These are phyloP conservation scores for Sporisorium scitamineum DNA, from an alignment of 1,284 basidiomycete genomes.

Conservation along the genomic window DNA sequence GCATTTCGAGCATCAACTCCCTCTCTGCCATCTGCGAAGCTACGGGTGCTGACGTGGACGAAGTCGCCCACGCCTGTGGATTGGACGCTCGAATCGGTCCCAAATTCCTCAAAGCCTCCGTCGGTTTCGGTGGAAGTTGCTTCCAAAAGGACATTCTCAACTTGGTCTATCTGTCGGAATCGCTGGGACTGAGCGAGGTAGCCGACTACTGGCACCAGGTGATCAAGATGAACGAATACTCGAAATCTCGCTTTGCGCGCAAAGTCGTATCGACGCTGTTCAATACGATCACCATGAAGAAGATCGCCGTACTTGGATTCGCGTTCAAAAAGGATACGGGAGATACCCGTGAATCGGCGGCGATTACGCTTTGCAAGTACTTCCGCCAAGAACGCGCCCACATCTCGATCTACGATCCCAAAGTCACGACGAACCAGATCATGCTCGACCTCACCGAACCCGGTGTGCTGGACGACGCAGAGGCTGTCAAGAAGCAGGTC, in stretches of 20 bases:
- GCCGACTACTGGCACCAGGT: constrained; percentile 87
- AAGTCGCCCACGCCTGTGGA: constrained; percentile 94
- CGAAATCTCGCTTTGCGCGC: constrained; percentile 68
- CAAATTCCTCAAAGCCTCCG: constrained; percentile 93
- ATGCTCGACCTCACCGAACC: constrained; percentile 73
- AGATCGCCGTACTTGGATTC: constrained; percentile 94
- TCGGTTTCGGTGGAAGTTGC: constrained; percentile 98
- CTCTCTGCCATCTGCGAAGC: constrained; percentile 99
- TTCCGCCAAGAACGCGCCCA: constrained; percentile 90
- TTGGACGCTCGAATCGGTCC: constrained; percentile 91
- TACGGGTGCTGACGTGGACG: constrained; percentile 98
- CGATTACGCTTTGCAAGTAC: constrained; percentile 92
- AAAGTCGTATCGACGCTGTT: constrained; percentile 79
- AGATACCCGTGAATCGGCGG: constrained; percentile 85
- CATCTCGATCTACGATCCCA: constrained; percentile 91
- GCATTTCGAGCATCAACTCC: constrained; percentile 97
- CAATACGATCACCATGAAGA: constrained; percentile 97
- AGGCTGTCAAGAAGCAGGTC: constrained; percentile 85
- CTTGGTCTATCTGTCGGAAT: constrained; percentile 91
- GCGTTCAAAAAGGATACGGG: constrained; percentile 69
- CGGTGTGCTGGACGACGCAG: constrained; percentile 72
- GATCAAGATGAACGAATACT: constrained; percentile 68
- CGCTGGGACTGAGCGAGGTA: constrained; percentile 93
- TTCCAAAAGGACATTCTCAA: constrained; percentile 94
- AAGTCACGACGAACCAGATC: constrained; percentile 74